phyloP scores from a whole-genome alignment of 371 early-diverging fungal species.

The Smittium mucronatum region DNA sequence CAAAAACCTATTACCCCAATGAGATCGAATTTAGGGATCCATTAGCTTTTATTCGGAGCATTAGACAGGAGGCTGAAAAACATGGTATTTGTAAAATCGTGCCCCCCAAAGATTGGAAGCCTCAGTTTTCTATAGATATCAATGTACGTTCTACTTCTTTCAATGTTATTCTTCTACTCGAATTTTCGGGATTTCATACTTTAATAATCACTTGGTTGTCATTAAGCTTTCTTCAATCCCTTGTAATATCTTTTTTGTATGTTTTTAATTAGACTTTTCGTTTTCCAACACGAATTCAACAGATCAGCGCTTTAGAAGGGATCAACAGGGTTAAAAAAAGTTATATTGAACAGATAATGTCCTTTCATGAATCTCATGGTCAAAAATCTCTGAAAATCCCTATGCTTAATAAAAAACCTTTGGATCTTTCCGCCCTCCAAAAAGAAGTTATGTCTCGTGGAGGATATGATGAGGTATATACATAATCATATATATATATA shows the following conservation, averaged over 20 bases:
- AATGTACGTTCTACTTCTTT: too few relatives aligned
- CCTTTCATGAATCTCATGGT: conserved; percentile 71
- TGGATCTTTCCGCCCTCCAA: conserved; percentile 72
- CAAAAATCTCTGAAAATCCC: conserved; percentile 62
- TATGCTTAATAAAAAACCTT: conserved; percentile 64
- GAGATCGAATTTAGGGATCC: conserved; percentile 74
- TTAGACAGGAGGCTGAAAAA: conserved; percentile 61
- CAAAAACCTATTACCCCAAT: conserved; percentile 74
- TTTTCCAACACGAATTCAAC: conserved; percentile 79
- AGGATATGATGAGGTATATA: conserved; percentile 56
- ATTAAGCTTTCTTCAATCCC: too few relatives aligned
- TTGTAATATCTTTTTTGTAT: too few relatives aligned
- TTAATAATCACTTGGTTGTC: too few relatives aligned
- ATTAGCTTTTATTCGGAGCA: conserved; percentile 64
- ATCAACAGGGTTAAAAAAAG: conserved; percentile 72
- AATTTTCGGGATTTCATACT: too few relatives aligned
- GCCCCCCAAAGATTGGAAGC: conserved; percentile 74
- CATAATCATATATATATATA: conserved; percentile 7
- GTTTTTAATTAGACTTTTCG: conserved; percentile 82
- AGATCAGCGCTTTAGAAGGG: conserved; percentile 84
- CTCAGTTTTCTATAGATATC: conserved; percentile 72
- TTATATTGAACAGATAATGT: conserved; percentile 78
- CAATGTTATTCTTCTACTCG: too few relatives aligned
- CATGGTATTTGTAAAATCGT: conserved; percentile 86
- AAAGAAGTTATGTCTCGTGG: conserved; percentile 69